Percentiles rank a stretch among this genome's conserved stretches.
These are phyloP conservation scores for Zoysia japonica DNA, from an alignment of 176 grass and related monocot species.

Conservation along the genomic window DNA sequence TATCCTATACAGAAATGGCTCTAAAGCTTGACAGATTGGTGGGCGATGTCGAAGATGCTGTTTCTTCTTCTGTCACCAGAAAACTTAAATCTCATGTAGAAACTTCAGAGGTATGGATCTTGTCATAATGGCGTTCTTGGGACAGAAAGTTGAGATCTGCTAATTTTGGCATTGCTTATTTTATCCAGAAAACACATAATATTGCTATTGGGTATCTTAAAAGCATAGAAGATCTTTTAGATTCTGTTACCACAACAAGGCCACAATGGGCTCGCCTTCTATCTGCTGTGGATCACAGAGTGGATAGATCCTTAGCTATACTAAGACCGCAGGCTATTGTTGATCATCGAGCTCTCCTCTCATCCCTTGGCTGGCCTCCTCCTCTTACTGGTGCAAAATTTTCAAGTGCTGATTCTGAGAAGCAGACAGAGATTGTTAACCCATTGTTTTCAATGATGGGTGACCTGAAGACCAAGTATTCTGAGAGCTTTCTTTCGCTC, in stretches of 20 bases:
- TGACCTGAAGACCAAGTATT: constrained; percentile 77
- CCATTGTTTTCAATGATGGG: constrained; percentile 81
- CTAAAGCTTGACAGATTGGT: constrained; percentile 88
- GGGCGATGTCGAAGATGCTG: constrained; percentile 78
- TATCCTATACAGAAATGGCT: constrained; percentile 73
- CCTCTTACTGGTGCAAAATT: constrained; percentile 60
- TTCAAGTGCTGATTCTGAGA: constrained; percentile 47
- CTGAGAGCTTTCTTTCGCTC: constrained; percentile 78
- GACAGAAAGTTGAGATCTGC: constrained; percentile 23
- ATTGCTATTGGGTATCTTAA: constrained; percentile 64
- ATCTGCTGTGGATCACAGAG: constrained; percentile 86
- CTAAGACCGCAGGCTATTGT: constrained; percentile 90
- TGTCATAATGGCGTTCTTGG: constrained; percentile 19
- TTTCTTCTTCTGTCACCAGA: constrained; percentile 66
- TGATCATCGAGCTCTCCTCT: constrained; percentile 76
- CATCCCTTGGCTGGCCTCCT: constrained; percentile 87
- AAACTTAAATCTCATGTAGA: constrained; percentile 66
- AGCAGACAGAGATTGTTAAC: constrained; percentile 60
- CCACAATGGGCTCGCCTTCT: constrained; percentile 72
- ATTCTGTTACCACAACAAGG: constrained; percentile 57
- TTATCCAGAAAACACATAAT: constrained; percentile 56
- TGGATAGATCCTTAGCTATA: constrained; percentile 86
- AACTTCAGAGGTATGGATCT: constrained; percentile 65
- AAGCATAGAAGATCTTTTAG: constrained; percentile 74
- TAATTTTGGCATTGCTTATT: constrained; percentile 24